These are phyloP conservation scores for Cercospora nicotianae DNA, from an alignment of 2,329 filamentous ascomycete genomes.

Conservation along the genomic window DNA sequence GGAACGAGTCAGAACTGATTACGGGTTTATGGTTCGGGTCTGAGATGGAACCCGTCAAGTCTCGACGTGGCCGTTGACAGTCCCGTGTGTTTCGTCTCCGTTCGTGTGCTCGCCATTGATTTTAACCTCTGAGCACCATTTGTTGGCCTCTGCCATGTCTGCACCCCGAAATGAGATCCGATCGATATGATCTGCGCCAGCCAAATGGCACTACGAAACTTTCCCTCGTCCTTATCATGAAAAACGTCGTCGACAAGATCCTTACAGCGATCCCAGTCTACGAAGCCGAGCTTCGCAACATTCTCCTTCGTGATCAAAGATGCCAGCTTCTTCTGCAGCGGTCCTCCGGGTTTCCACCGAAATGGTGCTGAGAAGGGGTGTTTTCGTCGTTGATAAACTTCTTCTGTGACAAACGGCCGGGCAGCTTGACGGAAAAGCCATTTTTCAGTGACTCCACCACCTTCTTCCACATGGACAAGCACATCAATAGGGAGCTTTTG, in stretches of 20 bases:
- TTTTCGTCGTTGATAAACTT: slow-evolving; percentile 30
- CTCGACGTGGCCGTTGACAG: background rate
- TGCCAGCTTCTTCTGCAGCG: background rate
- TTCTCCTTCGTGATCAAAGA: background rate
- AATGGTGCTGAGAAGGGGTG: slow-evolving; percentile 28
- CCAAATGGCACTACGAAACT: background rate
- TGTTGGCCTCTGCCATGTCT: background rate
- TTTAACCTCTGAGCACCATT: background rate
- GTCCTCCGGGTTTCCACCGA: background rate
- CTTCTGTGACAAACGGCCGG: slow-evolving; percentile 29
- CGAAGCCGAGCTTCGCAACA: background rate
- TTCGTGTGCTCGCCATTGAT: background rate
- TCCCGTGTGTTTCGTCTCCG: background rate
- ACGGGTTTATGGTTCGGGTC: background rate
- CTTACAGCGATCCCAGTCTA: background rate
- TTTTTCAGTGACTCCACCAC: slow-evolving; percentile 49
- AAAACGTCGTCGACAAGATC: background rate
- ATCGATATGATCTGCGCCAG: background rate
- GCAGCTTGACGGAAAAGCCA: slow-evolving; percentile 31
- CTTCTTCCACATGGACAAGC: slow-evolving; percentile 15
- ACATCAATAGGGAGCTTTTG: slow-evolving; percentile 39
- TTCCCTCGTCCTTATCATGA: background rate
- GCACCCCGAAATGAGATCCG: background rate
- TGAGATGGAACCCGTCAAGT: background rate
- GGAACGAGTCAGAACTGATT: no score